Conservation (phyloP, 371 early-diverging fungal species). For the Mortierella sp. region DNA sequence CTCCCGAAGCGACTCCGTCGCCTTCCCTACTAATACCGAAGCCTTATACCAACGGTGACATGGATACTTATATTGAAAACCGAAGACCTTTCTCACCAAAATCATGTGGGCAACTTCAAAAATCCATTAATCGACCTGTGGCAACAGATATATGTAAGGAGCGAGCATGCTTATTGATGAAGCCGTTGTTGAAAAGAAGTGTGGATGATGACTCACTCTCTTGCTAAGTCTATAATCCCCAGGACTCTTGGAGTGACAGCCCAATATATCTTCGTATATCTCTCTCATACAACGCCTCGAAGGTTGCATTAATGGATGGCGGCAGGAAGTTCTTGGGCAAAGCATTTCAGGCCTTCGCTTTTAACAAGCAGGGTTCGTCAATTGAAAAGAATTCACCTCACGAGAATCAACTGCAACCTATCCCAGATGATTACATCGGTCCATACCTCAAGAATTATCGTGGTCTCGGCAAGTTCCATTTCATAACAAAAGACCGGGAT, state of each 20-base stretch:
- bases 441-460: neutral
- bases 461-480: slow-evolving; percentile 8
- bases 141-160: no score
- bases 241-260: neutral
- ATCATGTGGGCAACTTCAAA: no score
- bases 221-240: neutral
- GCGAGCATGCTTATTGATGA: no score
- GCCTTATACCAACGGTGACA: no score
- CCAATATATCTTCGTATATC: neutral
- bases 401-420: neutral
- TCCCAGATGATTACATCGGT: neutral
- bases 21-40: no score
- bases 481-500: neutral
- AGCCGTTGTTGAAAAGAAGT: no score
- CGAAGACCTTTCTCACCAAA: no score
- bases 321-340: neutral
- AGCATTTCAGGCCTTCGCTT: neutral
- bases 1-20: no score
- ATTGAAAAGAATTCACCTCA: neutral
- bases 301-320: neutral
- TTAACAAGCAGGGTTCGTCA: neutral
- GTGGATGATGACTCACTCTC: no score
- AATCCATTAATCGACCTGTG: no score
- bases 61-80: no score
- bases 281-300: neutral